These are phyloP conservation scores for Colletotrichum liriopes DNA, from an alignment of 2,329 filamentous ascomycete species.

Conservation along the genomic window DNA sequence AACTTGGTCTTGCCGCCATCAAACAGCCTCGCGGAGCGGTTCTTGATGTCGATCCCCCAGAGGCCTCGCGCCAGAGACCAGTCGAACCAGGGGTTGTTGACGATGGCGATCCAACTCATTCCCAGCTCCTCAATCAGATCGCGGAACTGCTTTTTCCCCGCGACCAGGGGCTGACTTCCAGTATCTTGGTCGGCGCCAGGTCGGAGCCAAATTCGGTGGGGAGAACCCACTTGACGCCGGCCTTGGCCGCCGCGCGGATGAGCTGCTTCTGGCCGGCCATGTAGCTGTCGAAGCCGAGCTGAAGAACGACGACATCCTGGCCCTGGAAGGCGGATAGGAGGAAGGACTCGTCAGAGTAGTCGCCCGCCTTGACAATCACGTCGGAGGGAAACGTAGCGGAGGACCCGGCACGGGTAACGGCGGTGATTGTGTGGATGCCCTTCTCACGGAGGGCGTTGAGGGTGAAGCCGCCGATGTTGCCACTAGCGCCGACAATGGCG, in stretches of 20 bases:
- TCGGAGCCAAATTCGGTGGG: slow-evolving; percentile 64
- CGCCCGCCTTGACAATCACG: slow-evolving; percentile 56
- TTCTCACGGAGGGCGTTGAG: slow-evolving; percentile 57
- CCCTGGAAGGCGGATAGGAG: slow-evolving; percentile 48
- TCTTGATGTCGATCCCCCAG: slow-evolving; percentile 52
- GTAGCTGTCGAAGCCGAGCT: slow-evolving; percentile 27
- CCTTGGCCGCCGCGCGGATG: slow-evolving; percentile 68
- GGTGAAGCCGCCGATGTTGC: slow-evolving; percentile 56
- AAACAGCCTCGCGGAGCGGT: slow-evolving; percentile 56
- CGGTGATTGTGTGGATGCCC: slow-evolving; percentile 65
- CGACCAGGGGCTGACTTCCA: slow-evolving; percentile 43
- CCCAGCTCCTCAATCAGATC: slow-evolving; percentile 50
- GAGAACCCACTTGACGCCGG: slow-evolving; percentile 69
- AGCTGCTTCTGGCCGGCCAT: slow-evolving; percentile 63
- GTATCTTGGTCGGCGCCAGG: slow-evolving; percentile 47
- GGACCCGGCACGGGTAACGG: slow-evolving; percentile 63
- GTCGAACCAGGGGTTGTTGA: slow-evolving; percentile 53
- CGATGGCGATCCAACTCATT: slow-evolving; percentile 52
- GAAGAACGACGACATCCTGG: slow-evolving; percentile 53
- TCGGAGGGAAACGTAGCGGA: slow-evolving; percentile 57
- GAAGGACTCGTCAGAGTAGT: slow-evolving; percentile 63
- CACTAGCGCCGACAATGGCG: slow-evolving; percentile 52
- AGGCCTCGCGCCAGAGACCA: slow-evolving; percentile 49
- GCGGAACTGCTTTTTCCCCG: slow-evolving; percentile 48
- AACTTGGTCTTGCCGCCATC: slow-evolving; percentile 72